Evolutionary conservation across 805 yeast genomes (phyloP).

Genomic region (Yamadazyma philogaea): DNA sequence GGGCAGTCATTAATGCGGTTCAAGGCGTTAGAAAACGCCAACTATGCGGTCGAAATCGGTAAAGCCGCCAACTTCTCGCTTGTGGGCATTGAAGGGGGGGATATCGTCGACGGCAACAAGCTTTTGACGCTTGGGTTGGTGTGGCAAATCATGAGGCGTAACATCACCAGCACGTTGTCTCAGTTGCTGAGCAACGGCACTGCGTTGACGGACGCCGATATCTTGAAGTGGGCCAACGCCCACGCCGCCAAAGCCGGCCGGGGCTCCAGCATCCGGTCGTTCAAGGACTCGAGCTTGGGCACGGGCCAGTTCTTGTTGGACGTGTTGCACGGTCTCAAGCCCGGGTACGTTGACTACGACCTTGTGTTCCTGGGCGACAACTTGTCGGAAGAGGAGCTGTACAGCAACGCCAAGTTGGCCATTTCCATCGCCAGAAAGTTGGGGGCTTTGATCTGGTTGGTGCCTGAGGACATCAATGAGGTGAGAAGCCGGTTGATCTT

Average conservation of each 20-base stretch:
- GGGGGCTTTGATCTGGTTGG: slow-evolving; percentile 97
- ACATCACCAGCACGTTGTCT: slow-evolving; percentile 80
- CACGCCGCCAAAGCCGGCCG: slow-evolving; percentile 86
- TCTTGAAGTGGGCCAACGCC: slow-evolving; percentile 89
- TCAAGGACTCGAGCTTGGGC: slow-evolving; percentile 76
- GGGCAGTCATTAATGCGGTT: slow-evolving; percentile 81
- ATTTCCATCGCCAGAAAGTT: slow-evolving; percentile 97
- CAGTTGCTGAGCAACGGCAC: slow-evolving; percentile 58
- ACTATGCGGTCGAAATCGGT: slow-evolving; percentile 96
- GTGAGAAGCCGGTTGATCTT: slow-evolving; percentile 90
- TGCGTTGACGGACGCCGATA: slow-evolving; percentile 79
- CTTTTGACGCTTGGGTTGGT: slow-evolving; percentile 87
- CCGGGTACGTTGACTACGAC: slow-evolving; percentile 96
- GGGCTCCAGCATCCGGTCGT: slow-evolving; percentile 67
- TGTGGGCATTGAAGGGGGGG: slow-evolving; percentile 98
- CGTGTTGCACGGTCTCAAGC: slow-evolving; percentile 87
- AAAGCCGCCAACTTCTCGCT: slow-evolving; percentile 88
- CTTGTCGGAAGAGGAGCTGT: slow-evolving; percentile 68
- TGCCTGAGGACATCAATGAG: slow-evolving; percentile 99
- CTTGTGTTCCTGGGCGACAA: slow-evolving; percentile 76
- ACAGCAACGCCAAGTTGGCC: slow-evolving; percentile 94
- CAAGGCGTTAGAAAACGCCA: slow-evolving; percentile 96
- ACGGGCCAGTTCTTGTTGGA: slow-evolving; percentile 83
- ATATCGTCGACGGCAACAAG: slow-evolving; percentile 90
- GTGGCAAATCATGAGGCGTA: slow-evolving; percentile 98